These are phyloP conservation scores for Aspergillus fumigatiaffinis DNA, from an alignment of 2,329 filamentous ascomycete genomes.

Conservation along the genomic window DNA sequence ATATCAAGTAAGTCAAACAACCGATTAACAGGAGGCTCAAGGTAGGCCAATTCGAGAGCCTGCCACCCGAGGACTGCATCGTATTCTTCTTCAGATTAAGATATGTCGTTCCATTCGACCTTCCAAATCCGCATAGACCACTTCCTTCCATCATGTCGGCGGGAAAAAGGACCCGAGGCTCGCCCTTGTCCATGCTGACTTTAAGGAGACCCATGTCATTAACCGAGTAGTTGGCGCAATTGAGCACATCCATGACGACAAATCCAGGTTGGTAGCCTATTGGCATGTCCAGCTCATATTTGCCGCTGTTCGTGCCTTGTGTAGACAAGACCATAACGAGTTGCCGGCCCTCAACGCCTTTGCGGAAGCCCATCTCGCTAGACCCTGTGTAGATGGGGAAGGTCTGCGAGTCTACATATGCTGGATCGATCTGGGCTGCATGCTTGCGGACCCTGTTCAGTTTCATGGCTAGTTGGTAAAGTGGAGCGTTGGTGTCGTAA, in stretches of 20 bases:
- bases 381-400: constrained; percentile 40
- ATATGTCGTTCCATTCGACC: constrained; percentile 1
- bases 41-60: background rate
- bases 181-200: constrained; percentile 27
- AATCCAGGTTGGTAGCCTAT: constrained; percentile 23
- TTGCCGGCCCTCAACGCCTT: constrained; percentile 40
- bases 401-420: constrained; percentile 38
- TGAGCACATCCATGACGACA: constrained; percentile 25
- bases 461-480: constrained; percentile 37
- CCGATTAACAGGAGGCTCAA: background rate
- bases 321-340: constrained; percentile 45
- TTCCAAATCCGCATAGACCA: constrained; percentile 25
- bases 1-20: background rate
- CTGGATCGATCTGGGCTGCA: constrained; percentile 30
- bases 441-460: constrained; percentile 44
- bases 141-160: constrained; percentile 25
- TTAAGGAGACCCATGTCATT: constrained; percentile 20
- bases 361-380: constrained; percentile 43
- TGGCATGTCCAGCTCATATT: constrained; percentile 29
- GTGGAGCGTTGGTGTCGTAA: constrained; percentile 40
- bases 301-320: constrained; percentile 29
- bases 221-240: constrained; percentile 25
- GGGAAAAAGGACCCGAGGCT: constrained; percentile 30
- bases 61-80: background rate
- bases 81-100: background rate